Base-by-base conservation (phyloP, 768 basidiomycete genomes). In the Thelephora aurantiotincta region DNA sequence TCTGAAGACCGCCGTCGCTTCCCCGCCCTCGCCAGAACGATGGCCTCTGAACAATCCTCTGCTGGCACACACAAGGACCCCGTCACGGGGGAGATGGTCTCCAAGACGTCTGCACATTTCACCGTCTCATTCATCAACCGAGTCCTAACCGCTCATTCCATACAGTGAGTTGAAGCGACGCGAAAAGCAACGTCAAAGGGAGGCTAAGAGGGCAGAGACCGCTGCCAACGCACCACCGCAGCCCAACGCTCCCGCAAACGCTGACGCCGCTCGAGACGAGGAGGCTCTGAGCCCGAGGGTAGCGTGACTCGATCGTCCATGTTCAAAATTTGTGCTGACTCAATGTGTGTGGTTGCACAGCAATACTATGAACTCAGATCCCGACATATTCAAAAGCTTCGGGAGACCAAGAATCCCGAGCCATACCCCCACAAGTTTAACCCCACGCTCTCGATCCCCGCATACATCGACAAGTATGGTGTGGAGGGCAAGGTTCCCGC, bases 361-460 rank as follows among this genome's bases (percentile, higher is more conserved):
- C 90, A 94, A 90, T 99, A 97, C 72, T 94, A 83, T 60, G 92
- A 97, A 60, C 68, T 91, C 55, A 84, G 96, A 55, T 89, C 85
- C 23, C 79, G 90, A 43, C 80, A 87, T 56, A 91, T 99, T 57
- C 75, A 80, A 52, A 77, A 80, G 55, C 77, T 99, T 52, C 83
- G 88, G 65, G 73, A 81, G 60, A 84, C 86, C 23, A 83, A 84
- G 62, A 64, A 74, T 6, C 94, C 93, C 2, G 86, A 93, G 62
- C 96, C 96, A 2, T 99, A 98, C 69, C 96, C 96, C 6, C 96
- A 99, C 81, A 99, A 99, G 78, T 99, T 99, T 68, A 64, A 94
- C 55, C 93, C 97, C 18, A 70, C 82, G 48, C 70, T 65, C 51
- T 89, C 88, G 6, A 70, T 99, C 58, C 67, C 78, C 2, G 59